phyloP scores from a whole-genome alignment of 768 basidiomycete genomes.

The Auricularia sp. region DNA sequence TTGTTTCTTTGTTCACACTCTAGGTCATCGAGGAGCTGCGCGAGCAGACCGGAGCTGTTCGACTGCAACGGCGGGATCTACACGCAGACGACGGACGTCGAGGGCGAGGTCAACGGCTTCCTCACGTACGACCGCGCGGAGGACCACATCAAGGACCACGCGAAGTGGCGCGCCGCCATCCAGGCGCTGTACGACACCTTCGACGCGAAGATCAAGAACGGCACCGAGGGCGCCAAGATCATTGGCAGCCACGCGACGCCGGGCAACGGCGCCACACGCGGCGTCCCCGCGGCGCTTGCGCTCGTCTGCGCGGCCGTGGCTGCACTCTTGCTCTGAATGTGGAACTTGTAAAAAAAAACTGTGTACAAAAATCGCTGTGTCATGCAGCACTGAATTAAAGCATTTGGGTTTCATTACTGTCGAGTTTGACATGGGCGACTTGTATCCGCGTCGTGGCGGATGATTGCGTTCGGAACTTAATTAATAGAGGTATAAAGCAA shows the following conservation, averaged over 20 bases:
- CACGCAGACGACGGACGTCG: slow-evolving; percentile 2
- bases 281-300: too few species aligned
- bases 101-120: slow-evolving; percentile 1
- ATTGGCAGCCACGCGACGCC: background rate
- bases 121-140: background rate
- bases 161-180: background rate
- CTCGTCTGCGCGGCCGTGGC: too few species aligned
- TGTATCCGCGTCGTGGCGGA: too few species aligned
- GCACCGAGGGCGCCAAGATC: background rate
- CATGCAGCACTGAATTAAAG: too few species aligned
- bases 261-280: background rate
- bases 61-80: slow-evolving; percentile 1
- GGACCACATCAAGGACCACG: background rate
- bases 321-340: too few species aligned
- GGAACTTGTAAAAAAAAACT: too few species aligned
- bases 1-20: too few species aligned
- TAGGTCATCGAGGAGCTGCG: background rate
- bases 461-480: too few species aligned
- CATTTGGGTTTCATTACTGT: too few species aligned
- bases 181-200: background rate
- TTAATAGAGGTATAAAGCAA: too few species aligned
- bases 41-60: slow-evolving; percentile 1
- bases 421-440: too few species aligned
- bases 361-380: too few species aligned
- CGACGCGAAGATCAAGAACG: background rate